A percentile compares a stretch with the other conserved stretches of the same genome.
Conservation (phyloP, 176 grass and related monocot species). For the Oryza meridionalis region DNA sequence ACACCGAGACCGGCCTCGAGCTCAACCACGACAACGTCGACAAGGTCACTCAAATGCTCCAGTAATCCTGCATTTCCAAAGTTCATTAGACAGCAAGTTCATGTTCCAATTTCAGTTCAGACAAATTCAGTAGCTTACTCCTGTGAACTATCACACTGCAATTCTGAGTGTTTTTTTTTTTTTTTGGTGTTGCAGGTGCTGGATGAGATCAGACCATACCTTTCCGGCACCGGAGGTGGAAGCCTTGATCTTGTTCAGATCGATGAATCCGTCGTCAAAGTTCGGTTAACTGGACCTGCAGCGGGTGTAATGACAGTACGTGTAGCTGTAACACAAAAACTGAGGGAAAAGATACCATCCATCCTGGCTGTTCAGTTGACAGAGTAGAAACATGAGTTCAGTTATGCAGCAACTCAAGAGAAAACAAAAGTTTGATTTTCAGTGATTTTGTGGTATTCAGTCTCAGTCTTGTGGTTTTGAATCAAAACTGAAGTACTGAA, state of each 20-base stretch:
- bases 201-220: constrained; percentile 95
- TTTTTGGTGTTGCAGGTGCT: constrained; percentile 60
- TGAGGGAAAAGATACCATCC: constrained; percentile 94
- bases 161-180: constrained; percentile 8
- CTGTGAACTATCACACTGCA: background rate
- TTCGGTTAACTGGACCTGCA: constrained; percentile 78
- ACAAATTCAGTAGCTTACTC: background rate
- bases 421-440: background rate
- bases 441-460: background rate
- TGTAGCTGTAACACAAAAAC: constrained; percentile 86
- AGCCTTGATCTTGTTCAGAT: constrained; percentile 77
- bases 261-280: constrained; percentile 64
- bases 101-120: background rate
- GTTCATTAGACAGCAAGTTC: background rate
- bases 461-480: constrained; percentile 2
- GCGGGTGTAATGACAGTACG: constrained; percentile 93
- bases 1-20: constrained; percentile 93
- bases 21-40: constrained; percentile 83
- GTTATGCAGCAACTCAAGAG: background rate
- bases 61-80: background rate
- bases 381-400: constrained; percentile 52
- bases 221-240: constrained; percentile 87
- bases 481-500: background rate
- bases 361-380: constrained; percentile 88
- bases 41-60: constrained; percentile 53